phyloP scores from a whole-genome alignment of 306 rosid species.

The Rosa persica region DNA sequence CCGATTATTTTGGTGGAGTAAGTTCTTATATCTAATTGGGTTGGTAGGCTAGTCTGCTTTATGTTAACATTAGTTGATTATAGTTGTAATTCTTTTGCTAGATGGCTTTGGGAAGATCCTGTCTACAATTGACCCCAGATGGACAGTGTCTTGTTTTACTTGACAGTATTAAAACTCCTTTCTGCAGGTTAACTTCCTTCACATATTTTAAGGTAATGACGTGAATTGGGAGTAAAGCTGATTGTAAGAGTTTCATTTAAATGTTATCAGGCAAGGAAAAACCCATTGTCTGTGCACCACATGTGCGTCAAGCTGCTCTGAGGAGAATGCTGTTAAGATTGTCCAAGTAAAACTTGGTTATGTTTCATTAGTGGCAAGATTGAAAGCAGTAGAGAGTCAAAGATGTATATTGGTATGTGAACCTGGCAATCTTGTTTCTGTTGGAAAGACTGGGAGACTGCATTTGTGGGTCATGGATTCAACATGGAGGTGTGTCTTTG shows the following conservation, averaged over 20 bases:
- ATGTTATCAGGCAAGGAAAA: slow-evolving; percentile 54
- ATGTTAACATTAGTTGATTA: background rate
- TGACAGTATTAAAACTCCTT: slow-evolving; percentile 68
- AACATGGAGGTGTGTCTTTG: slow-evolving; percentile 66
- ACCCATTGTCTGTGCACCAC: slow-evolving; percentile 65
- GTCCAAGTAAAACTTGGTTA: slow-evolving; percentile 70
- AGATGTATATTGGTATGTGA: slow-evolving; percentile 67
- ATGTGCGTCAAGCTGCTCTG: slow-evolving; percentile 54
- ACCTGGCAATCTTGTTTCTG: slow-evolving; percentile 68
- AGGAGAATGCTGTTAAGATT: slow-evolving; percentile 69
- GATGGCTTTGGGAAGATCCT: slow-evolving; percentile 61
- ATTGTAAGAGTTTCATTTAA: slow-evolving; percentile 21
- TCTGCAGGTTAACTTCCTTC: slow-evolving; percentile 69
- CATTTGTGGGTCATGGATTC: slow-evolving; percentile 89
- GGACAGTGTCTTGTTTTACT: slow-evolving; percentile 65
- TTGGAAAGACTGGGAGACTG: slow-evolving; percentile 83
- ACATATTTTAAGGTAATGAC: slow-evolving; percentile 21
- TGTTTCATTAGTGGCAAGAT: slow-evolving; percentile 58
- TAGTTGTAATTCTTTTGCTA: slow-evolving; percentile 28
- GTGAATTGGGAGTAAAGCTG: slow-evolving; percentile 17
- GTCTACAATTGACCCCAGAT: slow-evolving; percentile 72
- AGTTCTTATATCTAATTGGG: slow-evolving; percentile 30
- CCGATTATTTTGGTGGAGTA: slow-evolving; percentile 52
- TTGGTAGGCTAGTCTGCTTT: slow-evolving; percentile 10
- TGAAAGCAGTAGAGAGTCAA: slow-evolving; percentile 50